Evolutionary conservation across 1,284 basidiomycete species (phyloP), one percentile per base, ranked within the genome.

Genomic region (Anthracocystis setariae): DNA sequence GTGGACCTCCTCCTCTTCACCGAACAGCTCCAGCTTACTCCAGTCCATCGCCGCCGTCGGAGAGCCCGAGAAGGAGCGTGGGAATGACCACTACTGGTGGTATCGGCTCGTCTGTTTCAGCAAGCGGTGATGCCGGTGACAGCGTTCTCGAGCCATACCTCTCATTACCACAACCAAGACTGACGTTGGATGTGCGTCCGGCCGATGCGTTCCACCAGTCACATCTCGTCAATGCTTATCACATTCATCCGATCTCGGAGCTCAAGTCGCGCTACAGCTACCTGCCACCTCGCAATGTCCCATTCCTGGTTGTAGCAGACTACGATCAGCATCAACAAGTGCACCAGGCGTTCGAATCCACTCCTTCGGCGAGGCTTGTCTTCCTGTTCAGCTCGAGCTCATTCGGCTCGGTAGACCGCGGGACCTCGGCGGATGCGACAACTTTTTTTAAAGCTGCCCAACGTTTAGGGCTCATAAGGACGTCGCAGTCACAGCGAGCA

Each of bases 201-300:
- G 39, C 46, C 18, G 39, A 43, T 15, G 48, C 50, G 12, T 72
- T 72, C 25, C 59, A 66, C 32, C 54, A 48, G 23, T 51, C 59
- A 8, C 69, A 72, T 32, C 32, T 72, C 7, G 48, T 42, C 45
- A 38, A 32, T n/a, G 59, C 69, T 0, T 67, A 63, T 43, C 63
- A 67, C 43, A 56, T 72, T 17, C 23, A 39, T 8, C 62, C 68
- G 1, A 37, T 72, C 2, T 39, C 50, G 12, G 32, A 52, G 29
- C 58, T 72, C 55, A 67, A 51, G 55, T 62, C 69, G 13, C 44
- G 59, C 18, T 72, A 72, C 33, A 72, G 69, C 63, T 67, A 67
- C n/a, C 43, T 72, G 9, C 69, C 69, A 3, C 63, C 69, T 2
- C 63, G 63, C 1, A 58, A 48, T 12, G 48, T 52, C 0, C 37